Conservation (phyloP, 2,329 filamentous ascomycete genomes). For the Ophiostoma sp. region DNA sequence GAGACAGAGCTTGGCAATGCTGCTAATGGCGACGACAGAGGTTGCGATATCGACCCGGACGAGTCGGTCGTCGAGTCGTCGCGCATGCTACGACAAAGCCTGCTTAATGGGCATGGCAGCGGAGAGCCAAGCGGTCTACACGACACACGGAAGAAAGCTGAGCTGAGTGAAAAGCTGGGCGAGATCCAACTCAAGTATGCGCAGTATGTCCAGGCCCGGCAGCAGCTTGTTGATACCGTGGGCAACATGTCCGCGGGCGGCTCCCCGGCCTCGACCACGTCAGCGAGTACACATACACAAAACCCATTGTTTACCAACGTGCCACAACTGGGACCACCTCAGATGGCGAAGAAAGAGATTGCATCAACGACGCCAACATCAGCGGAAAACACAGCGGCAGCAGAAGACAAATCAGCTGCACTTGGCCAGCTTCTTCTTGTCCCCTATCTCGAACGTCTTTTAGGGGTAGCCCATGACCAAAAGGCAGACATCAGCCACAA, state of each 20-base stretch:
- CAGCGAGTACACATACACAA: neutral
- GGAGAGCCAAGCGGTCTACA: neutral
- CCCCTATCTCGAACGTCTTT: slow-evolving; percentile 52
- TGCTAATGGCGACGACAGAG: slow-evolving; percentile 24
- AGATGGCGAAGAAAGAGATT: slow-evolving; percentile 20
- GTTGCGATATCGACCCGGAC: slow-evolving; percentile 21
- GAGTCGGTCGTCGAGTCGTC: slow-evolving; percentile 18
- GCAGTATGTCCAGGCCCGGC: slow-evolving; percentile 48
- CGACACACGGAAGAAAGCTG: slow-evolving; percentile 23
- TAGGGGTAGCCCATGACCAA: slow-evolving; percentile 51
- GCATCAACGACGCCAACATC: slow-evolving; percentile 18
- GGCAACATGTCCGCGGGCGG: slow-evolving; percentile 16
- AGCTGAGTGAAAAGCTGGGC: slow-evolving; percentile 40
- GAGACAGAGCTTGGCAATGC: slow-evolving; percentile 56
- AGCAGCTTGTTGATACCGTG: slow-evolving; percentile 40
- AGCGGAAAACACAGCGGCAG: slow-evolving; percentile 12
- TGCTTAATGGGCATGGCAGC: slow-evolving; percentile 19
- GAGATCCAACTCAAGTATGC: slow-evolving; percentile 51
- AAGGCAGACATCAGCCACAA: slow-evolving; percentile 55
- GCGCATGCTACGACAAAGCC: slow-evolving; percentile 27
- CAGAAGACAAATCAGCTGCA: slow-evolving; percentile 6
- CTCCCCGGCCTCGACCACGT: neutral
- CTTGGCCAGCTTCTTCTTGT: slow-evolving; percentile 43
- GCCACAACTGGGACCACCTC: slow-evolving; percentile 31
- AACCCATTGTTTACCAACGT: slow-evolving; percentile 28